Base-by-base conservation (phyloP, 1,139 yeast genomes). In the Nakaseomyces kungkrabaensis region DNA sequence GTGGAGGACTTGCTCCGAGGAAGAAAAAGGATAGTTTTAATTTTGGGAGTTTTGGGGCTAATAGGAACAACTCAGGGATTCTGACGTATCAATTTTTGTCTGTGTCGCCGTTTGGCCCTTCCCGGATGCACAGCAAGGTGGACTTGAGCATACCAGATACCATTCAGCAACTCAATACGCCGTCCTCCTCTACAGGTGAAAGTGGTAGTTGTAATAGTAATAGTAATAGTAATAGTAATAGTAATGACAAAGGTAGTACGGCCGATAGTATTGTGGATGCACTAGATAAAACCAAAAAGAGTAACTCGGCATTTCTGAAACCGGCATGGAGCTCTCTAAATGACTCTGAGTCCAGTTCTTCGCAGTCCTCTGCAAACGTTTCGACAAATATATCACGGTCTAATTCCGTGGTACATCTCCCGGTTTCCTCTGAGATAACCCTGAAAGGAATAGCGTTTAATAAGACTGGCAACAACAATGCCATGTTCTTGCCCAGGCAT, bases 91-190 rank as follows among this genome's bases (percentile, higher is more conserved):
- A 41, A 36, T 41, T 41, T 11, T 25, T 41, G 13, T 41, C 44
- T 5, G 44, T 27, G 34, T 27, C 44, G 24, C 44, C 44, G 44
- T 29, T 41, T n/a, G 44, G 24, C 1, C 44, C 44, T 13, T 41
- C 44, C 11, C 10, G 44, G 44, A 41, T 41, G 33, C 44, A 41
- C 10, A 41, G 44, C 25, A 41, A 41, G 25, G 34, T 41, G 5
- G 44, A 41, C 25, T 24, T 41, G 24, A 11, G 25, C 8, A 24
- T 38, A 5, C 24, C 40, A 22, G 42, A 38, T 6, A 24, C 31
- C 13, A 17, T 7, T 5, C 29, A 7, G 31, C 29, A 24, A 13
- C 13, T 25, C 13, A 38, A 13, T n/a, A 25, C 42, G 6, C 38
- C 38, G 24, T 13, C 38, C 13, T 38, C 42, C 4, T 26, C 42